Conservation (phyloP, 169 alveolate genomes). For the Neospora caninum region DNA sequence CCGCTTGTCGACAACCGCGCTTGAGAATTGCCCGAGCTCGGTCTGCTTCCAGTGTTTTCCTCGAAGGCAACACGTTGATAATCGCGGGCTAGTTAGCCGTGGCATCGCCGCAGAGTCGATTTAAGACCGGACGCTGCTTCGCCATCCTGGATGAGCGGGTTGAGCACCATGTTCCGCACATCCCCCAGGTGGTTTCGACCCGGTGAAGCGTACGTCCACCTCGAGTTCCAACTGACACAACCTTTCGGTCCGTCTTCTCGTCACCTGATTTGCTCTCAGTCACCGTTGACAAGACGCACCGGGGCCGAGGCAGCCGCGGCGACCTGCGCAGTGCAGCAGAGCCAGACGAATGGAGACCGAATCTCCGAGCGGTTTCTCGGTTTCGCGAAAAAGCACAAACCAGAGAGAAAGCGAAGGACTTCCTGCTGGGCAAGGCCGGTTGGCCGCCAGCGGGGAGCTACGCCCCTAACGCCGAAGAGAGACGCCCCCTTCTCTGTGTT, state of each 20-base stretch:
- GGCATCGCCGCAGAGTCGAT: neutral
- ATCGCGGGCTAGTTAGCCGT: neutral
- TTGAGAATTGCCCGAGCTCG: too few relatives aligned
- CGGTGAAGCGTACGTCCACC: neutral
- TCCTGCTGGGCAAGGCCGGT: neutral
- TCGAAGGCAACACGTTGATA: neutral
- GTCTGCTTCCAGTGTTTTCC: neutral
- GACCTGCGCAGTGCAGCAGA: too few relatives aligned
- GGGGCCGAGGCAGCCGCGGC: too few relatives aligned
- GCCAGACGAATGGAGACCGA: too few relatives aligned
- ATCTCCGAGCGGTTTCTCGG: too few relatives aligned
- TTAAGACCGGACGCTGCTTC: neutral
- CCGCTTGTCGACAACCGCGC: too few relatives aligned
- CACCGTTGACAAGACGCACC: too few relatives aligned
- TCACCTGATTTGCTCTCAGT: too few relatives aligned
- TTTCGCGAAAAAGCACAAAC: too few relatives aligned
- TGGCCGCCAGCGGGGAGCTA: slow-evolving; percentile 9
- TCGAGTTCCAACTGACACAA: neutral
- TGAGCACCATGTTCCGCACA: neutral
- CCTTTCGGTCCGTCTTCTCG: too few relatives aligned
- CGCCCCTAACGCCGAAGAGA: neutral
- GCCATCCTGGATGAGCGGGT: neutral
- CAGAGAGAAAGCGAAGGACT: neutral
- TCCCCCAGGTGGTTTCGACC: neutral
- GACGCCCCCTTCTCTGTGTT: neutral